phyloP scores from a whole-genome alignment of 2,329 filamentous ascomycete species.

The Trichoderma oligosporum region DNA sequence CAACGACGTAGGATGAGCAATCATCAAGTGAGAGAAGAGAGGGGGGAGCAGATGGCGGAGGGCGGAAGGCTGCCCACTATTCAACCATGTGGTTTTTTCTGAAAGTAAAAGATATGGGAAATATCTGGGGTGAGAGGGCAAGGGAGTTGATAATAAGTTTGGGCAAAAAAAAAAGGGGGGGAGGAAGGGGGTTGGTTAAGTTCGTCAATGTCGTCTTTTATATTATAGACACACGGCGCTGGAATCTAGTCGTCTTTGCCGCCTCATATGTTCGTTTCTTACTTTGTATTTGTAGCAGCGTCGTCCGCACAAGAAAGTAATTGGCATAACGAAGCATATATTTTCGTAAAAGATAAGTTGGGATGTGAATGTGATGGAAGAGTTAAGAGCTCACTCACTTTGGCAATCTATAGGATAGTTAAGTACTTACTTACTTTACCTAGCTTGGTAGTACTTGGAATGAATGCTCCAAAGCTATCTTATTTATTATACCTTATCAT shows the following conservation, averaged over 20 bases:
- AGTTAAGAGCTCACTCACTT: too few relatives aligned
- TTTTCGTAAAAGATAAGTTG: too few relatives aligned
- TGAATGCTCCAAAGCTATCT: too few relatives aligned
- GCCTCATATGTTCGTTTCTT: background rate
- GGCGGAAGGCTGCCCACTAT: background rate
- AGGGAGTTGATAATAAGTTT: too few relatives aligned
- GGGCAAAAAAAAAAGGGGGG: background rate
- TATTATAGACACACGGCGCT: constrained; percentile 4
- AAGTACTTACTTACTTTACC: too few relatives aligned
- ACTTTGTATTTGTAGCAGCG: constrained; percentile 5
- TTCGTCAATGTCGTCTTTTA: background rate
- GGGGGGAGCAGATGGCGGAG: too few relatives aligned
- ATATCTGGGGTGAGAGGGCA: background rate
- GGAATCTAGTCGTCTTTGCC: constrained; percentile 2
- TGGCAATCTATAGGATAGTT: too few relatives aligned
- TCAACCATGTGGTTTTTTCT: background rate
- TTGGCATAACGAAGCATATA: background rate
- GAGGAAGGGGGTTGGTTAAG: background rate
- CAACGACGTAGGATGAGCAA: background rate
- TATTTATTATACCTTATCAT: too few relatives aligned
- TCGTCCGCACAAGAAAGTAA: background rate
- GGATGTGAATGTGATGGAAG: too few relatives aligned
- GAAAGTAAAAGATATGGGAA: background rate
- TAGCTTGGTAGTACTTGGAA: too few relatives aligned
- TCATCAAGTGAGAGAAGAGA: background rate